A percentile compares a stretch with the other conserved stretches of the same genome.
These are phyloP conservation scores for Ascochyta fabae DNA, from an alignment of 2,329 filamentous ascomycete genomes.

Conservation along the genomic window DNA sequence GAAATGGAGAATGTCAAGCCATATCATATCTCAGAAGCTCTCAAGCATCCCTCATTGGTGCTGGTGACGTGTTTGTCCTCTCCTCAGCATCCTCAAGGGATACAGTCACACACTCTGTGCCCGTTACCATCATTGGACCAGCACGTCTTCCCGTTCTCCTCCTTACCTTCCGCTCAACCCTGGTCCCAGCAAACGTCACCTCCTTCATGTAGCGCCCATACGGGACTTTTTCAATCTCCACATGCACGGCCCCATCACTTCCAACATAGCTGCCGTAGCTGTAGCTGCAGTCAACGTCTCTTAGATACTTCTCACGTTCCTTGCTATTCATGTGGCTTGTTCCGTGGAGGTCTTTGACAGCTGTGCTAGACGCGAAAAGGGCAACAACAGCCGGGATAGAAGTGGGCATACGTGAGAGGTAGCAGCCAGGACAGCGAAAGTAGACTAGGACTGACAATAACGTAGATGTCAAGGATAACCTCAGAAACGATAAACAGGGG, in stretches of 20 bases:
- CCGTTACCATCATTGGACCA: no score
- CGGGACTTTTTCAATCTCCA: slow-evolving; percentile 60
- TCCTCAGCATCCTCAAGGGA: no score
- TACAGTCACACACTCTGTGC: no score
- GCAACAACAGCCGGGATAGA: slow-evolving; percentile 57
- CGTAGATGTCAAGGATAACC: slow-evolving; percentile 52
- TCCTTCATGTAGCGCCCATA: slow-evolving; percentile 27
- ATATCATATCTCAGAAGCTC: no score
- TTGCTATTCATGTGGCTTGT: slow-evolving; percentile 20
- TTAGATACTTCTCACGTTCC: slow-evolving; percentile 18
- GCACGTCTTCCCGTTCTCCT: no score
- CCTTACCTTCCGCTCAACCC: not conserved
- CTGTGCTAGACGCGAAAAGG: slow-evolving; percentile 56
- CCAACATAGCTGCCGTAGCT: slow-evolving; percentile 60
- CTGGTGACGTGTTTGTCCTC: no score
- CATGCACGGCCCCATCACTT: slow-evolving; percentile 51
- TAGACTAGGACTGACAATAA: slow-evolving; percentile 53
- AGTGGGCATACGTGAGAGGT: slow-evolving; percentile 58
- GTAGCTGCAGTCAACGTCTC: slow-evolving; percentile 35
- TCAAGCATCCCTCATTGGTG: no score
- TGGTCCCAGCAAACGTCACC: not conserved
- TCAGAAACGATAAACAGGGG: slow-evolving; percentile 55
- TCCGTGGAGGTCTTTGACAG: slow-evolving; percentile 43
- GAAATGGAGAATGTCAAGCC: no score
- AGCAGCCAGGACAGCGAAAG: slow-evolving; percentile 44